Base-by-base conservation (phyloP, 2,329 filamentous ascomycete species). In the Cercospora sp. region DNA sequence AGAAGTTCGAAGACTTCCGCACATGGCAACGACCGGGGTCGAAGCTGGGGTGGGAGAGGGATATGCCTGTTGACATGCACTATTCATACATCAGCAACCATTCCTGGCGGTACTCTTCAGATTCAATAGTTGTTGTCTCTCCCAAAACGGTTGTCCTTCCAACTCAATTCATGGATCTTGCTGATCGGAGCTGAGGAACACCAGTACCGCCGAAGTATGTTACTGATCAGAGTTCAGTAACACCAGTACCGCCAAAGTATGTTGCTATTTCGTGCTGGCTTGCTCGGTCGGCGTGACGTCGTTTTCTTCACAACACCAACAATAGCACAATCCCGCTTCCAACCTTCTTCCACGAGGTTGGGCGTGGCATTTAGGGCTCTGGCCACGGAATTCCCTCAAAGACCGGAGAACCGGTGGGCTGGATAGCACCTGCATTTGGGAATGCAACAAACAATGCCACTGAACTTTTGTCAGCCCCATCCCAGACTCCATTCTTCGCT, bases 51-150 rank as follows among this genome's bases (percentile, higher is more conserved):
- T 4, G 8, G 13, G 20, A 45, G 26, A 53, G 63, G 63, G 18
- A n/a, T 20, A 65, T 65, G 51, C 63, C 36, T 58, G 33, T 45
- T 30, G 9, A 42, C 51, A 60, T 58, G 20, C 53, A 65, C 63
- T 65, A 59, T 59, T 42, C 63, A 59, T 55, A 65, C 20, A 65
- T 65, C 36, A 45, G 33, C 51, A 33, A 45, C 36, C 20, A 45
- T 20, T 58, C 31, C 60, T 7, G 53, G 63, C 33, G n/a, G n/a
- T 42, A 16, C 30, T 58, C n/a, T 31, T 31, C 20, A 10, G 40
- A 60, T 13, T 60, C 57, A 60, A 60, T 33, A 16, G 28, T 33
- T 51, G 58, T 36, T 36, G 30, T 9, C 26, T 13, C 8, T 10
- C 59, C 59, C 31, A 40, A 45, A 61, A 16, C 12, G 30, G 31